Percentiles rank a stretch among this genome's conserved stretches.
phyloP scores from a whole-genome alignment of 1,284 basidiomycete genomes.

The Austroboletus novae-zelandiae region DNA sequence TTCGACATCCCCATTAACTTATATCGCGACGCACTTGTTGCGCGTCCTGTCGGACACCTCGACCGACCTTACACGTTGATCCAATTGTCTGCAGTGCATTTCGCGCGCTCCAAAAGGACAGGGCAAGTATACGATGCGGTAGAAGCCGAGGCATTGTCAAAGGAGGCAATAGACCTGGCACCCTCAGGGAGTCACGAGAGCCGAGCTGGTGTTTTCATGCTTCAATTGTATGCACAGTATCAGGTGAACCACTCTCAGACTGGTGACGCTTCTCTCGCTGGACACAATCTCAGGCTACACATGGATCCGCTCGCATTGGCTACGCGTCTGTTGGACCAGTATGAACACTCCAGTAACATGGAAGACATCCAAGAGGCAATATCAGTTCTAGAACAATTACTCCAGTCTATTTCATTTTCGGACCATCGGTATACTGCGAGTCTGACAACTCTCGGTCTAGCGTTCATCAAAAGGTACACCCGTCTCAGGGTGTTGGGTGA shows the following conservation, averaged over 20 bases:
- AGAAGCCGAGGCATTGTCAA: not conserved
- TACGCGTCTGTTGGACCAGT: not conserved
- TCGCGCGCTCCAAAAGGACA: not conserved
- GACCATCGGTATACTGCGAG: not conserved
- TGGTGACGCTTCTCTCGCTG: not conserved
- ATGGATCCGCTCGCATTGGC: not conserved
- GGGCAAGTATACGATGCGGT: not conserved
- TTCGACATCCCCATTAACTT: not conserved
- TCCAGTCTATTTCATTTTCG: not conserved
- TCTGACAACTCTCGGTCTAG: not conserved
- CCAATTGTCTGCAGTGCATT: not conserved
- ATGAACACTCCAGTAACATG: not conserved
- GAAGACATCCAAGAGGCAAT: not conserved
- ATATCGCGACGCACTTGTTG: not conserved
- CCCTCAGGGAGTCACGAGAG: no score
- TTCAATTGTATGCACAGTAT: not conserved
- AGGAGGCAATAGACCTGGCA: not conserved
- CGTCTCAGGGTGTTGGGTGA: no score
- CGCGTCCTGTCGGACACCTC: not conserved
- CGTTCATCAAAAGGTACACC: not conserved
- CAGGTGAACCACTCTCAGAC: not conserved
- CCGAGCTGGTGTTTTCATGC: not conserved
- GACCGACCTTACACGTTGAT: not conserved
- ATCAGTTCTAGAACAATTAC: not conserved
- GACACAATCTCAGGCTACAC: no score